phyloP scores from a whole-genome alignment of 1,139 yeast species.

The Kluyveromyces marxianus region DNA sequence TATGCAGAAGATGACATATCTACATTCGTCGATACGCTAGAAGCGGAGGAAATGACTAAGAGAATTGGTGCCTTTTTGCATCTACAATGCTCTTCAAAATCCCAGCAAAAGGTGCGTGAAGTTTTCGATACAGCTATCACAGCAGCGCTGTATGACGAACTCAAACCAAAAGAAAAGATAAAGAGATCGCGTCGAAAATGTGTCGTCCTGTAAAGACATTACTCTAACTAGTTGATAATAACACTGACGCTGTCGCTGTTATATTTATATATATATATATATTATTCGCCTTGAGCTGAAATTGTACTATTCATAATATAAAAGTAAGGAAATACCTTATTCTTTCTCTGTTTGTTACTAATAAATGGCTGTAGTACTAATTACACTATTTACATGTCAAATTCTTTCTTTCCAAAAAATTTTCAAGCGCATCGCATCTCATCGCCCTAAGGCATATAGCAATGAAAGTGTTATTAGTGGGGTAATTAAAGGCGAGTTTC shows the following conservation, averaged over 20 bases:
- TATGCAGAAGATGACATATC: conserved; percentile 31
- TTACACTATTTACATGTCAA: no score
- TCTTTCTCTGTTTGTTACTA: not conserved
- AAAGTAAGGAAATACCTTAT: not conserved
- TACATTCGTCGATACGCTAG: conserved; percentile 14
- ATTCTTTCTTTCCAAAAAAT: not conserved
- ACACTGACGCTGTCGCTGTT: not conserved
- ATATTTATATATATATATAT: not conserved
- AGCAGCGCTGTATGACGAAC: conserved; percentile 13
- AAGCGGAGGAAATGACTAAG: conserved; percentile 41
- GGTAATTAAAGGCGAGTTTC: not conserved
- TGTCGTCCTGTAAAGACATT: not conserved
- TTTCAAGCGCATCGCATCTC: conserved; percentile 5
- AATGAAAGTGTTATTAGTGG: not conserved
- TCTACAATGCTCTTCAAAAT: conserved; percentile 71
- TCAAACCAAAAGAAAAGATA: conserved; percentile 7
- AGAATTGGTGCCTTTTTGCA: conserved; percentile 71
- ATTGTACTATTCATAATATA: no score
- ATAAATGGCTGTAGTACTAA: not conserved
- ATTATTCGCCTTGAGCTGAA: no score
- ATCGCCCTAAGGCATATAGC: not conserved
- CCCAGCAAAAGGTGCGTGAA: conserved; percentile 55
- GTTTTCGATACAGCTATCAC: conserved; percentile 47
- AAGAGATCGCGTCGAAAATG: conserved; percentile 1
- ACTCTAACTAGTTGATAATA: not conserved